A percentile compares a stretch with the other conserved stretches of the same genome.
These are phyloP conservation scores for Coelastrella sp. DNA, from an alignment of 139 green algal species.

Conservation along the genomic window DNA sequence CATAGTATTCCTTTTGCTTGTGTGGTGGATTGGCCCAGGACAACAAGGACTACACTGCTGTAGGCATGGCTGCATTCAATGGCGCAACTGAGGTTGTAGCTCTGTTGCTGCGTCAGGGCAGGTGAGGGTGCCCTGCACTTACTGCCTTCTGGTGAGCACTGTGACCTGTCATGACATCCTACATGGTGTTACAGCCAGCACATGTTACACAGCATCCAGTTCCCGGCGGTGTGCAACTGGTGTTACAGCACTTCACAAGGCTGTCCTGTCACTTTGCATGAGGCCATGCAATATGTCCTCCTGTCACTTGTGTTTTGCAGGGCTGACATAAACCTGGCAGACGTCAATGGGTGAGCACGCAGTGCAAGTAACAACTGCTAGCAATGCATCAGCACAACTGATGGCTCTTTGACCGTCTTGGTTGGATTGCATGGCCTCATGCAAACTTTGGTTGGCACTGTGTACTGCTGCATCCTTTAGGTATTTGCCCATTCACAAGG, in stretches of 20 bases:
- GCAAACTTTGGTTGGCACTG: background rate
- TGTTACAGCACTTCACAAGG: no score
- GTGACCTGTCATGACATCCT: no score
- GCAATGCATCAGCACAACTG: background rate
- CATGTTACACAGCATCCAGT: no score
- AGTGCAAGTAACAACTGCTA: no score
- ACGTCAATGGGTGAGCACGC: background rate
- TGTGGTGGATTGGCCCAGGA: background rate
- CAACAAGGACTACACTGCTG: slow-evolving; percentile 31
- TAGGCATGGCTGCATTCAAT: slow-evolving; percentile 18
- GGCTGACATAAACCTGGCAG: background rate
- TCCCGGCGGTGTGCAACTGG: no score
- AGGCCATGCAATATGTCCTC: no score
- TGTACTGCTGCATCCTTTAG: background rate
- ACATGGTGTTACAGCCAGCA: no score
- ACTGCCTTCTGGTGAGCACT: background rate
- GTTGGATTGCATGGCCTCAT: no score
- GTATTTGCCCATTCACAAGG: slow-evolving; percentile 30
- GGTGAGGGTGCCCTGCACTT: background rate
- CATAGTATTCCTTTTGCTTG: background rate
- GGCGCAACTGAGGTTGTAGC: slow-evolving; percentile 1
- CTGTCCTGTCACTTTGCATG: background rate
- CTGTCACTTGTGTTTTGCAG: background rate
- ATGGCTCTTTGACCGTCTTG: background rate
- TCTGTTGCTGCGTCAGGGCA: background rate